A percentile compares a stretch with the other conserved stretches of the same genome.
phyloP scores from a whole-genome alignment of 2,329 filamentous ascomycete genomes.

The Claviceps sp. region DNA sequence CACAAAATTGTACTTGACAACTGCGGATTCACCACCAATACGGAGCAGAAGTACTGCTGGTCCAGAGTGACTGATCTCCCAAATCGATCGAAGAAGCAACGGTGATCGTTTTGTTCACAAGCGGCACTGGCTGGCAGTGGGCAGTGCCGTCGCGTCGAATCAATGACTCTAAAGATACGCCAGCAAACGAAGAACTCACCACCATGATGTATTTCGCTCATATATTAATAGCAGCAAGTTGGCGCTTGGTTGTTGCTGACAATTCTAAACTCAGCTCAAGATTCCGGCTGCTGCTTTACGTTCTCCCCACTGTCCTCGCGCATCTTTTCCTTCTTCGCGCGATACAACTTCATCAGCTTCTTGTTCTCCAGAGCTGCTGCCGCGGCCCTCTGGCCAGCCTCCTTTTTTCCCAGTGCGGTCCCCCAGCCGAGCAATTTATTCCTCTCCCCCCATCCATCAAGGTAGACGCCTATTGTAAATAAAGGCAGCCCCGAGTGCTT shows the following conservation, averaged over 20 bases:
- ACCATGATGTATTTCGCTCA: background rate
- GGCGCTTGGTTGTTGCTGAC: background rate
- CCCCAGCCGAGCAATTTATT: slow-evolving; percentile 49
- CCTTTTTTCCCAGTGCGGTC: slow-evolving; percentile 51
- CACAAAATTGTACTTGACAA: too few species aligned
- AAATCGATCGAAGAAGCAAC: too few species aligned
- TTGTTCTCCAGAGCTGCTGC: slow-evolving; percentile 50
- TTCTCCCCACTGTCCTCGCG: background rate
- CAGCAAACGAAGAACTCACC: background rate
- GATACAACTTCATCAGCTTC: slow-evolving; percentile 42
- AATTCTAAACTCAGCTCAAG: background rate
- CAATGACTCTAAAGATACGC: background rate
- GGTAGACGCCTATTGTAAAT: slow-evolving; percentile 49
- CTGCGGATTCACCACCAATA: too few species aligned
- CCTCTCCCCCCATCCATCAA: slow-evolving; percentile 56
- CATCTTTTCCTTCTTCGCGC: slow-evolving; percentile 28
- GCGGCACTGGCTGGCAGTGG: too few species aligned
- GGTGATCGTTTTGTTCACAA: too few species aligned
- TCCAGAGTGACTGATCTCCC: too few species aligned
- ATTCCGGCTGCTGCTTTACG: background rate
- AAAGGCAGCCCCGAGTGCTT: slow-evolving; percentile 39
- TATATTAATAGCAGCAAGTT: background rate
- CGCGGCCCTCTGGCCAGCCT: slow-evolving; percentile 57
- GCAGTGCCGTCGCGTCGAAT: background rate
- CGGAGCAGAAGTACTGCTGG: too few species aligned